phyloP scores from a whole-genome alignment of 768 basidiomycete species.

The Collybiopsis luxurians region DNA sequence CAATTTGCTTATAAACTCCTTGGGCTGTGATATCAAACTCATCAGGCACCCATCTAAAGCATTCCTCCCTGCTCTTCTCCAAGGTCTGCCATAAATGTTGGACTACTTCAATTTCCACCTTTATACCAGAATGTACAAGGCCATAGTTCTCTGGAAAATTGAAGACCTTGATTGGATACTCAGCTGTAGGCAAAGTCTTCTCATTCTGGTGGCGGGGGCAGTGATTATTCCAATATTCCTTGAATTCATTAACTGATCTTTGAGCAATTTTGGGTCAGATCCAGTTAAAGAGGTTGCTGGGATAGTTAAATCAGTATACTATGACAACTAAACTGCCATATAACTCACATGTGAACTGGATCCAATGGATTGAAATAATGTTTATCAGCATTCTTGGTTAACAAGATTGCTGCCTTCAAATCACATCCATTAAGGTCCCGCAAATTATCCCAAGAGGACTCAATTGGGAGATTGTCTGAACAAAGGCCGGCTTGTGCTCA shows the following conservation, averaged over 20 bases:
- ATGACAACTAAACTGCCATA: not conserved
- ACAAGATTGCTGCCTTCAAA: not conserved
- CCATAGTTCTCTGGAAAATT: constrained; percentile 11
- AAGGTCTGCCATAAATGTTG: constrained; percentile 4
- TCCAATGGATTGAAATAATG: not conserved
- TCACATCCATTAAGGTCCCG: not conserved
- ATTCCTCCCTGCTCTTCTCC: constrained; percentile 11
- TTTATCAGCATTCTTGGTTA: not conserved
- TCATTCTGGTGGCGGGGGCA: constrained; percentile 3
- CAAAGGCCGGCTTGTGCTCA: not conserved
- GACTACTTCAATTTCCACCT: not conserved
- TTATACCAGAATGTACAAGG: constrained; percentile 2
- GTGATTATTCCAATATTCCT: not conserved
- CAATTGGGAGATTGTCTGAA: not conserved
- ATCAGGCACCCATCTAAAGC: constrained; percentile 10
- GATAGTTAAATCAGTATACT: not conserved
- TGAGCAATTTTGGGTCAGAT: not conserved
- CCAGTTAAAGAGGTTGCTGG: not conserved
- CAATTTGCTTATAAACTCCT: constrained; percentile 8
- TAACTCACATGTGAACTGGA: not conserved
- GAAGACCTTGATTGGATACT: constrained; percentile 7
- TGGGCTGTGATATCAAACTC: constrained; percentile 9
- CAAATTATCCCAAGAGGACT: not conserved
- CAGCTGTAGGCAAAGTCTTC: constrained; percentile 12
- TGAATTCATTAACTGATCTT: not conserved